These are phyloP conservation scores for Xylariomycetidae sp. DNA, from an alignment of 2,329 filamentous ascomycete species.

Conservation along the genomic window DNA sequence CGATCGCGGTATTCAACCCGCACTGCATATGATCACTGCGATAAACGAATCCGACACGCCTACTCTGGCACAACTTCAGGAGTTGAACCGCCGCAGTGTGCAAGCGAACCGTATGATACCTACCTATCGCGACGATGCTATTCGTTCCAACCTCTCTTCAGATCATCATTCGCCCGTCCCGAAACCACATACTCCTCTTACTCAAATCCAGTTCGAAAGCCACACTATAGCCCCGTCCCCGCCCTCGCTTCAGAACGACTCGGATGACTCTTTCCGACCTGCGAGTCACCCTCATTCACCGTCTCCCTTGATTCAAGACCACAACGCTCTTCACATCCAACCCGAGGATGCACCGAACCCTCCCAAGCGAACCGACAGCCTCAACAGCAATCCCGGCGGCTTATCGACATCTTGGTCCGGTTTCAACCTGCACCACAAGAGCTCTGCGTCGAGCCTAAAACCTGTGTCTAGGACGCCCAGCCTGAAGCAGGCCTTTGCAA, in stretches of 20 bases:
- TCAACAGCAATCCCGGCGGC: conserved; percentile 29
- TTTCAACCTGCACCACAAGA: conserved; percentile 32
- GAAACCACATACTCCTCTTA: conserved; percentile 14
- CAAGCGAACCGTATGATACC: conserved; percentile 19
- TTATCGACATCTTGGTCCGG: conserved; percentile 27
- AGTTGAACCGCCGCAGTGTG: conserved; percentile 21
- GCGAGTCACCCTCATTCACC: too few species aligned
- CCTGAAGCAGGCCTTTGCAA: conserved; percentile 51
- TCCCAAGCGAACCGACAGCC: conserved; percentile 28
- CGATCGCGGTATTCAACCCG: conserved; percentile 14
- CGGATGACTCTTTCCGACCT: conserved; percentile 13
- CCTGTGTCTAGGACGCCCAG: conserved; percentile 57
- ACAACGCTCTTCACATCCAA: conserved; percentile 31
- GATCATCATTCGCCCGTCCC: conserved; percentile 15
- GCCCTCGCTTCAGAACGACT: conserved; percentile 18
- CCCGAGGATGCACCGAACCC: conserved; percentile 29
- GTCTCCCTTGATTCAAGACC: conserved; percentile 12
- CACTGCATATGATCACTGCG: conserved; percentile 10
- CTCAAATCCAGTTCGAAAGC: conserved; percentile 30
- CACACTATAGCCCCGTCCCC: conserved; percentile 36
- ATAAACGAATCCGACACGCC: conserved; percentile 14
- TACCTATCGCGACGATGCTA: conserved; percentile 10
- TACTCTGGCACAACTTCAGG: conserved; percentile 16
- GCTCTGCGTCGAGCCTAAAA: conserved; percentile 41
- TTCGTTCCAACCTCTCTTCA: too few species aligned